Conservation (phyloP, 2,329 filamentous ascomycete genomes). For the Stagonosporopsis cucurbitacearum region DNA sequence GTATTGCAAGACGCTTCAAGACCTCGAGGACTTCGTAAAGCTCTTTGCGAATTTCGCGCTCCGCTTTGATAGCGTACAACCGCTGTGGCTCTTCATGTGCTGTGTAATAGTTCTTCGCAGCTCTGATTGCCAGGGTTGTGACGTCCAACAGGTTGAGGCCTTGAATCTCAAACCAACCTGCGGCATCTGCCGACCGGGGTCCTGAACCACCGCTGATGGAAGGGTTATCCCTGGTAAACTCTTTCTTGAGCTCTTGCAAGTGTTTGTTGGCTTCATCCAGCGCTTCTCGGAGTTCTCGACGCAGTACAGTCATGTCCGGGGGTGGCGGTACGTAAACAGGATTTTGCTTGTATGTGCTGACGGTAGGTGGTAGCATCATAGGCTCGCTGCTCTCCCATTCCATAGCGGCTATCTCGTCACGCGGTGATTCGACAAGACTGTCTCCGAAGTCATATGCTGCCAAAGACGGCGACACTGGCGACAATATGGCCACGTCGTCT, state of each 20-base stretch:
- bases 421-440: constrained; percentile 59
- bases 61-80: constrained; percentile 84
- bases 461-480: constrained; percentile 31
- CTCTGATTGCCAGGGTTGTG: constrained; percentile 91
- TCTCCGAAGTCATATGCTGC: constrained; percentile 42
- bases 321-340: constrained; percentile 82
- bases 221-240: constrained; percentile 27
- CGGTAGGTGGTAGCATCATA: constrained; percentile 92
- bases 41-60: constrained; percentile 83
- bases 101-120: constrained; percentile 96
- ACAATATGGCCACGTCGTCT: constrained; percentile 35
- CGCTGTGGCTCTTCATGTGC: constrained; percentile 86
- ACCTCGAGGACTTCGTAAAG: constrained; percentile 87
- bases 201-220: constrained; percentile 16
- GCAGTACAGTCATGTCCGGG: constrained; percentile 80
- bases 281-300: constrained; percentile 70
- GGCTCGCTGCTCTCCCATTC: constrained; percentile 68
- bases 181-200: constrained; percentile 49
- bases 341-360: constrained; percentile 91
- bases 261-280: constrained; percentile 73
- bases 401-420: constrained; percentile 57
- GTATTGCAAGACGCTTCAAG: constrained; percentile 86
- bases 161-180: constrained; percentile 84
- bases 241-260: constrained; percentile 64
- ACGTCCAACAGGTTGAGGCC: constrained; percentile 92